These are phyloP conservation scores for Diplogelasinospora grovesii DNA, from an alignment of 495 filamentous ascomycete genomes.

Conservation along the genomic window DNA sequence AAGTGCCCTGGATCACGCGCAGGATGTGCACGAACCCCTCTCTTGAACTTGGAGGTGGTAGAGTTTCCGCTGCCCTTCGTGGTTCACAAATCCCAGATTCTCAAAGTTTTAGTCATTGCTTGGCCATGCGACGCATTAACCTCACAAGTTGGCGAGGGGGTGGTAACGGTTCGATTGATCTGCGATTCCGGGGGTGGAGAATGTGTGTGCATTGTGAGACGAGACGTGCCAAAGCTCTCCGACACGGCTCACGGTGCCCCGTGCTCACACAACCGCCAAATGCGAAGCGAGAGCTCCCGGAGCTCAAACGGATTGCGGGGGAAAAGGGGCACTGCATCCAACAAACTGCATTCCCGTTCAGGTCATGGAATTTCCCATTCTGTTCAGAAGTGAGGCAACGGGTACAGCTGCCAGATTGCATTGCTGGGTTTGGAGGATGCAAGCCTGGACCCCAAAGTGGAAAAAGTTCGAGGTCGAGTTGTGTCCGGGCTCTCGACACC, in stretches of 20 bases:
- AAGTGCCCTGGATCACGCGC: no score
- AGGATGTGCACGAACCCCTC: no score
- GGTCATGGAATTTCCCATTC: no score
- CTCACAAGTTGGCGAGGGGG: background rate
- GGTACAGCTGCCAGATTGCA: background rate
- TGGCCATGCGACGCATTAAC: no score
- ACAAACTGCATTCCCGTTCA: background rate
- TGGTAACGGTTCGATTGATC: slow-evolving; percentile 10
- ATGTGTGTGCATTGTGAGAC: slow-evolving; percentile 14
- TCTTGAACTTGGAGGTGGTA: no score
- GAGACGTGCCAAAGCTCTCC: slow-evolving; percentile 8
- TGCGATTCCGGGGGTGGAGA: slow-evolving; percentile 6
- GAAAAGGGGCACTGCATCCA: background rate
- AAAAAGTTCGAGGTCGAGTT: background rate
- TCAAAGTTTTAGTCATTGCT: no score
- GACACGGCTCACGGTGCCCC: slow-evolving; percentile 13
- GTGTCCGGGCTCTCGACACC: background rate
- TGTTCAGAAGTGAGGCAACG: background rate
- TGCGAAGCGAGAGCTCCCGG: no score
- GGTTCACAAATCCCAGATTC: no score
- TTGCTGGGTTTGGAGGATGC: background rate
- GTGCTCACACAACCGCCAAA: no score
- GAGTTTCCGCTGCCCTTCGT: no score
- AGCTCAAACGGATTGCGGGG: background rate
- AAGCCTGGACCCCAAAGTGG: background rate